These are phyloP conservation scores for Syncephalastrum monosporum DNA, from an alignment of 371 early-diverging fungal genomes.

Conservation along the genomic window DNA sequence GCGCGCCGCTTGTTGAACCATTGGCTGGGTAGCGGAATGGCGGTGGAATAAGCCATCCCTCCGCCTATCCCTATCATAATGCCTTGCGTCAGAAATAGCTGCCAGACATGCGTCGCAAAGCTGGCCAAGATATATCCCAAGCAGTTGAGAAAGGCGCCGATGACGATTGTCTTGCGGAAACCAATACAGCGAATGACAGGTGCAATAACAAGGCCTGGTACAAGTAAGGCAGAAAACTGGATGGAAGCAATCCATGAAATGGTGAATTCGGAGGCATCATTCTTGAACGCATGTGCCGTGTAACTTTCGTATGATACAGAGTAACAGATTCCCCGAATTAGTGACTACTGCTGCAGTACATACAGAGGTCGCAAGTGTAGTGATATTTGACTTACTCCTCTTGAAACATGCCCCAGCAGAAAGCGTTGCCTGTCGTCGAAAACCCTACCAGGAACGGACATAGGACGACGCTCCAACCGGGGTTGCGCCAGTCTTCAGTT, in stretches of 20 bases:
- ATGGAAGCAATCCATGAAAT: no score
- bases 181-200: conserved; percentile 55
- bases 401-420: conserved; percentile 24
- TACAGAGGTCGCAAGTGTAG: no score
- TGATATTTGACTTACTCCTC: conserved; percentile 4
- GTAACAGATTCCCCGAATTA: no score
- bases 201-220: conserved; percentile 35
- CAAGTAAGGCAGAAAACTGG: no score
- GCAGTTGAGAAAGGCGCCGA: conserved; percentile 37
- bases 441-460: conserved; percentile 19
- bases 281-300: no score
- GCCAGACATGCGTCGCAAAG: conserved; percentile 42
- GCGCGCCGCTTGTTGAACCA: conserved; percentile 47
- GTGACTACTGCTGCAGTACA: no score
- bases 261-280: no score
- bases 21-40: conserved; percentile 40
- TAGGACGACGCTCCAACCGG: conserved; percentile 15
- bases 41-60: conserved; percentile 36
- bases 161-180: conserved; percentile 44
- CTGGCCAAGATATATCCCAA: conserved; percentile 40
- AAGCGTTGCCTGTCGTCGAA: conserved; percentile 14
- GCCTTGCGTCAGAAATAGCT: conserved; percentile 63
- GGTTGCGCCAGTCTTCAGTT: conserved; percentile 35
- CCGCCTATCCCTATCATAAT: conserved; percentile 30
- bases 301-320: no score